phyloP scores from a whole-genome alignment of 2,329 filamentous ascomycete species.

The Clathrospora elynae region DNA sequence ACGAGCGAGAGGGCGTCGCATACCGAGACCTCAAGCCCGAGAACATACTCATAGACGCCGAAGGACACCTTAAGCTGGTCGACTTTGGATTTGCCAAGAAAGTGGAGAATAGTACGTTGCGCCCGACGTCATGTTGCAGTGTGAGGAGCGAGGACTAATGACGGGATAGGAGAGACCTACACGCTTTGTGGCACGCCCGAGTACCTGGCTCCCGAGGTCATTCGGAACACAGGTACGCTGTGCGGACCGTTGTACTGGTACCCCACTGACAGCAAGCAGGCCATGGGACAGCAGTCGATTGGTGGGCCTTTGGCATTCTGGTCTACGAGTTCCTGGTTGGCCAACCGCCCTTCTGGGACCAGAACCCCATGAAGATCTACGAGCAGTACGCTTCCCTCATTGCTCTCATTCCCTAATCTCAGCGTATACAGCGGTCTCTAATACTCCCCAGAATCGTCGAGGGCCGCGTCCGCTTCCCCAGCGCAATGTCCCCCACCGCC shows the following conservation, averaged over 20 bases:
- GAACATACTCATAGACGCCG: slow-evolving; percentile 76
- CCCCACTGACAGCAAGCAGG: slow-evolving; percentile 47
- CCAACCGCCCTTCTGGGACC: slow-evolving; percentile 85
- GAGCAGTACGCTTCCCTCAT: slow-evolving; percentile 57
- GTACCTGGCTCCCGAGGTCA: slow-evolving; percentile 83
- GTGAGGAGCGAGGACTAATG: slow-evolving; percentile 13
- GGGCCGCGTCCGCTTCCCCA: slow-evolving; percentile 75
- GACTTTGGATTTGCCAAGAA: slow-evolving; percentile 87
- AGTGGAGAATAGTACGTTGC: slow-evolving; percentile 62
- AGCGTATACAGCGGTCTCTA: neutral
- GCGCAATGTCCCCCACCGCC: slow-evolving; percentile 68
- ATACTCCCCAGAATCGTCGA: slow-evolving; percentile 69
- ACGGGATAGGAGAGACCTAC: slow-evolving; percentile 68
- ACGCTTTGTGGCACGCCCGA: slow-evolving; percentile 84
- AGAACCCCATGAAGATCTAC: slow-evolving; percentile 86
- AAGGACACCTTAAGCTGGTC: slow-evolving; percentile 81
- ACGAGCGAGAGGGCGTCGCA: slow-evolving; percentile 78
- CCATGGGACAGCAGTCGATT: slow-evolving; percentile 75
- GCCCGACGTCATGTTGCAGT: slow-evolving; percentile 19
- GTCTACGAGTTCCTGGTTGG: slow-evolving; percentile 85
- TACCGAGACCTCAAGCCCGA: slow-evolving; percentile 84
- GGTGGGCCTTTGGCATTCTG: slow-evolving; percentile 85
- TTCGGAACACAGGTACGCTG: slow-evolving; percentile 71
- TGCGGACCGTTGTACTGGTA: slow-evolving; percentile 5
- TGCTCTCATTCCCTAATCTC: too few relatives aligned